Evolutionary conservation across 2,329 filamentous ascomycete genomes (phyloP).

Genomic region (Raffaelea deltoideospora): DNA sequence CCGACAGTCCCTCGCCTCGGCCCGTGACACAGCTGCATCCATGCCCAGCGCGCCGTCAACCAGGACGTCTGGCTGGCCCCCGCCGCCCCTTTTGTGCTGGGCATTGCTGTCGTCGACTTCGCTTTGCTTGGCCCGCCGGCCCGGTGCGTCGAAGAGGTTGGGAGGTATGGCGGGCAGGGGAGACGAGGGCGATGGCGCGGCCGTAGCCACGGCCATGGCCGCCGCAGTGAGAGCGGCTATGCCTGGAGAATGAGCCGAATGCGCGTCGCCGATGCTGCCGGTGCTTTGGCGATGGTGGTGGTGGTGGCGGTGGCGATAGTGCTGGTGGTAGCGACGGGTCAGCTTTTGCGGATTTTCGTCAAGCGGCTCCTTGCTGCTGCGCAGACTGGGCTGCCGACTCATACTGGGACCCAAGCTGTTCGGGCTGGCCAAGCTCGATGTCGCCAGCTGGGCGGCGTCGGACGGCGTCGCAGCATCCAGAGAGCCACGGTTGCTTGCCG

Average conservation of each 20-base stretch:
- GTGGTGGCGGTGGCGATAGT: neutral
- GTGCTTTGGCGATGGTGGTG: neutral
- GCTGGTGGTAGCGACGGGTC: neutral
- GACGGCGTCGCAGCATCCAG: no score
- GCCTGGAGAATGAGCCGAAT: slow-evolving; percentile 1
- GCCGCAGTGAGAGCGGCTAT: slow-evolving; percentile 7
- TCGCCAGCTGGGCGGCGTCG: neutral
- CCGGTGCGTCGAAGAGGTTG: neutral
- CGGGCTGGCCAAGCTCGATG: neutral
- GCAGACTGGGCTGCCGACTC: slow-evolving; percentile 6
- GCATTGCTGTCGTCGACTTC: neutral
- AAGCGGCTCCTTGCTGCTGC: neutral
- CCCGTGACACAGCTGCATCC: slow-evolving; percentile 5
- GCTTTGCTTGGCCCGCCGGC: no score
- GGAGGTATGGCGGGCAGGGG: neutral
- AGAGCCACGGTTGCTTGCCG: neutral
- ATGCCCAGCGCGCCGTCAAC: neutral
- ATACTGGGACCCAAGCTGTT: slow-evolving; percentile 1
- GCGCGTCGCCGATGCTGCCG: slow-evolving; percentile 1
- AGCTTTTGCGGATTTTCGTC: slow-evolving; percentile 1
- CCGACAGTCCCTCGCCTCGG: slow-evolving; percentile 8
- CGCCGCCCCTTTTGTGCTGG: neutral
- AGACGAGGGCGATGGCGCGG: slow-evolving; percentile 1
- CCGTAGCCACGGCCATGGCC: neutral
- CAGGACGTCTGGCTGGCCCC: neutral